Base-by-base conservation (phyloP, 805 yeast genomes). In the Jamesozyma gamospora region DNA sequence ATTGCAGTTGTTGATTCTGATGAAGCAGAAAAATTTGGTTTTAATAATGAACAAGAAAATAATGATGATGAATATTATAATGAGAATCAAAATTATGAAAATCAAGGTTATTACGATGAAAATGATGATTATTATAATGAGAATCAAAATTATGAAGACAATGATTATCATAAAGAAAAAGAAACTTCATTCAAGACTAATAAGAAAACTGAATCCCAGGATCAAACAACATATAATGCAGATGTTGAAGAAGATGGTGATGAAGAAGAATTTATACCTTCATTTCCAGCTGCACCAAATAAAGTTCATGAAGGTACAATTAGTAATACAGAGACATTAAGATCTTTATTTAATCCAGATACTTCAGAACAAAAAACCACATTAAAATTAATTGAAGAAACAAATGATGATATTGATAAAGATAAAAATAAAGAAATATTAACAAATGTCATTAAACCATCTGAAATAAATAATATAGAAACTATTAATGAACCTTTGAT, bases 241-340 rank as follows among this genome's bases (percentile, higher is more conserved):
- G 51, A 49, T 4, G 55, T 55, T 5, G 53, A 55, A 12, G 56
- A 50, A 12, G 62, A 51, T 13, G 62, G 63, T 17, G 62, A 51
- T 13, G 62, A 64, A 18, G 71, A 68, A 3, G 77, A 75, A 42
- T 74, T 73, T 46, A 60, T 75, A 32, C 83, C 84, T 9, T 65
- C 69, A 0, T 77, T 77, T 52, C 75, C 75, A 1, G 42, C 52
- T 4, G 34, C 49, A 13, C 26, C 35, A 6, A 40, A 40, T 16
- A 44, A 44, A 29, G 40, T 41, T 9, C 35, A 25, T 3, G 48
- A 46, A 15, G 63, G 61, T 26, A 53, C 65, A 0, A 53, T 55
- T 2, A 64, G 70, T 39, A 69, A 68, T 40, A 79, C 87, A 0
- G 88, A 81, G 47, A 68, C 71, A 0, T 67, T 82, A 36, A 72